Conservation (phyloP, 2,329 filamentous ascomycete species). For the Diaporthe citri region DNA sequence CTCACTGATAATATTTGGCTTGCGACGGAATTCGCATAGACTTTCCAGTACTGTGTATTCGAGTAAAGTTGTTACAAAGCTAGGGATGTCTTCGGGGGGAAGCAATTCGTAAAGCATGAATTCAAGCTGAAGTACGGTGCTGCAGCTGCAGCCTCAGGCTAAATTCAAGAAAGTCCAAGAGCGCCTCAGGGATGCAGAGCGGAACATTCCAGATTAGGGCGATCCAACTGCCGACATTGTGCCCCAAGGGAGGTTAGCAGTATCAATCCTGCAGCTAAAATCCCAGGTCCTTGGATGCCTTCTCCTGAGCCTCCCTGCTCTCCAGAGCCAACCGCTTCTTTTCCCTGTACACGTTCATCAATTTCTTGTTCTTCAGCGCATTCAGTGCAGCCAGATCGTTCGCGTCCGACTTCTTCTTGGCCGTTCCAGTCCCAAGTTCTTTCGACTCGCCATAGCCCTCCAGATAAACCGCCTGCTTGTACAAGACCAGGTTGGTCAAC, state of each 20-base stretch:
- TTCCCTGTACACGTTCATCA: slow-evolving; percentile 64
- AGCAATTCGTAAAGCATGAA: too few species aligned
- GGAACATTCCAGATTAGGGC: background rate
- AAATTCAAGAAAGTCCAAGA: background rate
- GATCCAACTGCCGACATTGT: background rate
- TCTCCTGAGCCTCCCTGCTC: slow-evolving; percentile 33
- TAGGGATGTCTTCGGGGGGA: background rate
- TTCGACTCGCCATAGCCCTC: slow-evolving; percentile 77
- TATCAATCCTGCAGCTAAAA: slow-evolving; percentile 8
- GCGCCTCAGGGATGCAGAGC: too few species aligned
- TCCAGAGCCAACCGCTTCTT: slow-evolving; percentile 54
- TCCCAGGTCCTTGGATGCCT: slow-evolving; percentile 34
- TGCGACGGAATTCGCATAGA: too few species aligned
- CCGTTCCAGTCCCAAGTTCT: slow-evolving; percentile 73
- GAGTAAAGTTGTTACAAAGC: background rate
- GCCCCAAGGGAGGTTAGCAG: background rate
- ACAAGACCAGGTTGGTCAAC: slow-evolving; percentile 66
- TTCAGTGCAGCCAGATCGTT: slow-evolving; percentile 74
- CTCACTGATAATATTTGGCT: background rate
- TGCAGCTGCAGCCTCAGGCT: background rate
- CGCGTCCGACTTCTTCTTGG: slow-evolving; percentile 76
- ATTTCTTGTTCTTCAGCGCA: slow-evolving; percentile 75
- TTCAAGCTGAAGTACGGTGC: background rate
- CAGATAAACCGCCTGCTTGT: slow-evolving; percentile 73
- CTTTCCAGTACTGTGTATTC: background rate